Base-by-base conservation (phyloP, 169 alveolate species). In the Cryptosporidium muris region DNA sequence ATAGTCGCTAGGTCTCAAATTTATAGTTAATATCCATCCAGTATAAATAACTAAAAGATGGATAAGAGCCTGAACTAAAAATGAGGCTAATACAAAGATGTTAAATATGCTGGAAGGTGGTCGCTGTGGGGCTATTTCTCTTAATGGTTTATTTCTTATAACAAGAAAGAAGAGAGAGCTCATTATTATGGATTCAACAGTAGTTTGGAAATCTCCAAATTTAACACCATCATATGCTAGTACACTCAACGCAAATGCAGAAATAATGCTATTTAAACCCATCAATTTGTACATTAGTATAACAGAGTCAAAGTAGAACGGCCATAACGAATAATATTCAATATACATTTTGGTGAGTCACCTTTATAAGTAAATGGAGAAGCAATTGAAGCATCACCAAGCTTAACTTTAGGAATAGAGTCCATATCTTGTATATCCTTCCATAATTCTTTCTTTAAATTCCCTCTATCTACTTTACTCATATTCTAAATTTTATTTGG, bases 341-440 rank as follows among this genome's bases (percentile, higher is more conserved):
- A 95, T 5, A 96, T 96, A 62, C 99, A 96, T 64, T 90, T 91
- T 34, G 97, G 95, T 62, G 96, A 94, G 49, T 90, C 90, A 12
- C 95, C 95, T 63, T 96, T 96, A 65, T 95, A 95, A 8, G 99
- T 97, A 92, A 98, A 98, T 34, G 99, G 99, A 1, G 99, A 98
- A 43, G 99, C 99, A 40, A 97, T 96, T 80, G 99, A 95, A 8
- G 99, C 99, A 91, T 97, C 99, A 36, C 99, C 99, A 52, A 95
- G 92, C 74, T 96, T 91, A 43, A 94, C 81, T 49, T 91, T 81
- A 12, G 96, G 95, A 58, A 92, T 58, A 37, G 90, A 96, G 64
- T 91, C 93, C 82, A 92, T 66, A 25, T 89, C 92, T 62, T 93
- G 88, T 80, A 91, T 81, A 88, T 91, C 94, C 66, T 82, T 51